Conservation (phyloP, 345 rosid species). For the Excoecaria cochinchinensis region DNA sequence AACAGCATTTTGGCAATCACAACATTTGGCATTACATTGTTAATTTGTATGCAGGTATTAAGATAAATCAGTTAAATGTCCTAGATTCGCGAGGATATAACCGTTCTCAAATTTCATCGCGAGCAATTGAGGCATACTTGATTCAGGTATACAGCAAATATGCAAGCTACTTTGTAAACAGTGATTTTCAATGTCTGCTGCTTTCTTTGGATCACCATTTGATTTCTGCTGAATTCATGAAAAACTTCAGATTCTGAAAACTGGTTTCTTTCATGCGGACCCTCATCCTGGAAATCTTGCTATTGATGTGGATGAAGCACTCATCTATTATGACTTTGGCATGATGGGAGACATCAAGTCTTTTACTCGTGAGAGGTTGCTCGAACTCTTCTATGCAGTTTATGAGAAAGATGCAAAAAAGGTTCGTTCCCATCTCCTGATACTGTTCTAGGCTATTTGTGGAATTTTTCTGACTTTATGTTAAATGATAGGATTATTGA, state of each 20-base stretch:
- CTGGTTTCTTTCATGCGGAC: slow-evolving; percentile 98
- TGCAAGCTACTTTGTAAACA: not conserved
- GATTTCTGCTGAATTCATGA: slow-evolving; percentile 11
- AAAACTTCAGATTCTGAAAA: slow-evolving; percentile 65
- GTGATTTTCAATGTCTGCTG: not conserved
- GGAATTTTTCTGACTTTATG: not conserved
- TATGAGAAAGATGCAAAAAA: slow-evolving; percentile 95
- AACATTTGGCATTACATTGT: not conserved
- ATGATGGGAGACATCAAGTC: slow-evolving; percentile 99
- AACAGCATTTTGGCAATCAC: slow-evolving; percentile 5
- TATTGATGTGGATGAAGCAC: slow-evolving; percentile 70
- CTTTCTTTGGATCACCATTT: slow-evolving; percentile 1
- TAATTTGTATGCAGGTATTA: slow-evolving; percentile 54
- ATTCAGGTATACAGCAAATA: slow-evolving; percentile 63
- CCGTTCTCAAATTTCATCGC: slow-evolving; percentile 81
- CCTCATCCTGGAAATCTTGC: slow-evolving; percentile 99
- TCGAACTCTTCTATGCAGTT: slow-evolving; percentile 82
- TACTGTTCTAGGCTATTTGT: not conserved
- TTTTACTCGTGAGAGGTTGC: slow-evolving; percentile 79
- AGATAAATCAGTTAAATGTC: slow-evolving; percentile 59
- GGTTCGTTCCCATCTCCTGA: slow-evolving; percentile 38
- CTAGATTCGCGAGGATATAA: slow-evolving; percentile 60
- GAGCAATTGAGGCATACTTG: slow-evolving; percentile 84
- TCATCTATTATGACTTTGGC: slow-evolving; percentile 95
- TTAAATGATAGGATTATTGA: not conserved